These are phyloP conservation scores for Pittosporum tobira DNA, from an alignment of 129 eudicot species.

Conservation along the genomic window DNA sequence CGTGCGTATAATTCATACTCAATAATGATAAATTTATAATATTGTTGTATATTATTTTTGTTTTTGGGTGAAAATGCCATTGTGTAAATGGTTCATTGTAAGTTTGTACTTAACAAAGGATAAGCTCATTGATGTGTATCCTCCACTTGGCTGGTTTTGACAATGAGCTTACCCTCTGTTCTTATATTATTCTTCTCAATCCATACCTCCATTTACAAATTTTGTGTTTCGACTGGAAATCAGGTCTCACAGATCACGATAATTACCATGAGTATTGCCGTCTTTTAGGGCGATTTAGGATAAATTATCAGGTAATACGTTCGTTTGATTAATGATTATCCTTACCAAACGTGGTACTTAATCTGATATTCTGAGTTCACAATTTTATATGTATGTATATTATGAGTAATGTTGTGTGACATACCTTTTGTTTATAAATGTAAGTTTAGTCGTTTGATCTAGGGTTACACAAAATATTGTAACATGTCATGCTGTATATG, in stretches of 20 bases:
- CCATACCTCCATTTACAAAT: not conserved
- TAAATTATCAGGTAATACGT: slow-evolving; percentile 76
- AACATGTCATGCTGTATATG: too few species aligned
- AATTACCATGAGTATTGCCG: slow-evolving; percentile 98
- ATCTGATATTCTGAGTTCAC: not conserved
- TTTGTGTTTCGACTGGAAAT: slow-evolving; percentile 15
- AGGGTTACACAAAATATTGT: too few species aligned
- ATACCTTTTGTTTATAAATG: too few species aligned
- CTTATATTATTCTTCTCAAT: not conserved
- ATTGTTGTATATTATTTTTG: too few species aligned
- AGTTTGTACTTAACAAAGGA: too few species aligned
- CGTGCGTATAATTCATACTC: not conserved
- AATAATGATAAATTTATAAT: too few species aligned
- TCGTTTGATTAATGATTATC: not conserved
- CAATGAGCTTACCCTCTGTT: not conserved
- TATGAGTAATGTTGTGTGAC: not conserved
- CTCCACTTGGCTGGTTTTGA: slow-evolving; percentile 16
- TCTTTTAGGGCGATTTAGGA: slow-evolving; percentile 91
- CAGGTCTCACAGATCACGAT: slow-evolving; percentile 95
- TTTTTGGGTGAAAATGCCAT: too few species aligned
- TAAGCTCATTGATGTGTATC: not conserved
- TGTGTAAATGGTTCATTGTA: too few species aligned
- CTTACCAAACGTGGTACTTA: not conserved
- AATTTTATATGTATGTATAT: not conserved
- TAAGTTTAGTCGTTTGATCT: too few species aligned